phyloP scores from a whole-genome alignment of 2,329 filamentous ascomycete species.

The Biscogniauxia marginata region DNA sequence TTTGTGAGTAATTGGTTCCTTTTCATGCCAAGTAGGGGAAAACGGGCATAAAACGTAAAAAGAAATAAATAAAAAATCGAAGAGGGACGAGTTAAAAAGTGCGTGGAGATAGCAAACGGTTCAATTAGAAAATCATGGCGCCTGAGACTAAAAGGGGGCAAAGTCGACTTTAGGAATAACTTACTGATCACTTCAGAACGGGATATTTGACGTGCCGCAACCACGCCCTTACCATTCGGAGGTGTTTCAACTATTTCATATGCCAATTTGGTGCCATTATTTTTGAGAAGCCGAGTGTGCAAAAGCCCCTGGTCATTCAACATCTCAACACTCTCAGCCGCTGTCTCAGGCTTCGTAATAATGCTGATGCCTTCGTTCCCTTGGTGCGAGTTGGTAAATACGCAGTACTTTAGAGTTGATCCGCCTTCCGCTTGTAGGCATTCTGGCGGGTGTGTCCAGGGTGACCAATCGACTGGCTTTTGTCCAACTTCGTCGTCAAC shows the following conservation, averaged over 20 bases:
- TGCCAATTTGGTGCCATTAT: constrained; percentile 6
- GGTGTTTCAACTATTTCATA: constrained; percentile 31
- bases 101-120: too few relatives aligned
- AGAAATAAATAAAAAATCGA: not conserved
- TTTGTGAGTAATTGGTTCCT: not conserved
- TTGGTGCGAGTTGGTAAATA: constrained; percentile 26
- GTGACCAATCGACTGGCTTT: constrained; percentile 24
- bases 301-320: constrained; percentile 29
- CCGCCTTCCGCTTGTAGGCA: constrained; percentile 17
- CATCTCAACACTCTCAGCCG: constrained; percentile 29
- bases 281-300: constrained; percentile 4
- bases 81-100: too few relatives aligned
- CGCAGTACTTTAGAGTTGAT: constrained; percentile 20
- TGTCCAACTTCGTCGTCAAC: constrained; percentile 19
- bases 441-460: constrained; percentile 25
- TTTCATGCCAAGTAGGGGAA: not conserved
- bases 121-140: too few relatives aligned
- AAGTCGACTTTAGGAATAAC: not conserved
- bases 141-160: too few relatives aligned
- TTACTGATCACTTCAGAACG: constrained; percentile 33
- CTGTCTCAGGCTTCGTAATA: constrained; percentile 35
- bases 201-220: constrained; percentile 33
- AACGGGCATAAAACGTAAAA: not conserved
- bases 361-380: constrained; percentile 34
- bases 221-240: constrained; percentile 34